Evolutionary conservation across 2,329 filamentous ascomycete species (phyloP).

Genomic region (Sclerotinia glacialis): DNA sequence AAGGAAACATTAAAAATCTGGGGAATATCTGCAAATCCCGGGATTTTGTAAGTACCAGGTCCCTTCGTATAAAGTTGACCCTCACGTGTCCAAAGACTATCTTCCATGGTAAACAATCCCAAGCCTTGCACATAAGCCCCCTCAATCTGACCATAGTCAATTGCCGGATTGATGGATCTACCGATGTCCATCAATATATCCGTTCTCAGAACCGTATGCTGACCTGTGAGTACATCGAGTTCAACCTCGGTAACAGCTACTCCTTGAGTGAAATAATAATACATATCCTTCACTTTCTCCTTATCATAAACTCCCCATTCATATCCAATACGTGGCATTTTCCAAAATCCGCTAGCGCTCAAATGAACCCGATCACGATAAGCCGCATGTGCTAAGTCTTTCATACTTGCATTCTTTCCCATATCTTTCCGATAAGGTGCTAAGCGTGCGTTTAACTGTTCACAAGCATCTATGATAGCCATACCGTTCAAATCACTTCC

Average conservation of each 20-base stretch:
- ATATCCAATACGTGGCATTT: conserved; percentile 93
- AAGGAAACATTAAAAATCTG: conserved; percentile 54
- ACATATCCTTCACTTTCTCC: conserved; percentile 63
- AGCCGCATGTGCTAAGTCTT: conserved; percentile 80
- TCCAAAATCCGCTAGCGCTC: conserved; percentile 91
- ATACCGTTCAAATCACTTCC: conserved; percentile 96
- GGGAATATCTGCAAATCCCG: conserved; percentile 82
- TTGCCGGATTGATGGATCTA: conserved; percentile 63
- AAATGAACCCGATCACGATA: conserved; percentile 95
- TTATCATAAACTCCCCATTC: conserved; percentile 84
- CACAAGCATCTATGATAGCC: conserved; percentile 86
- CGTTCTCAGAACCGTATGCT: conserved; percentile 84
- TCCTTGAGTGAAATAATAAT: conserved; percentile 95
- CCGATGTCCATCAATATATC: conserved; percentile 98
- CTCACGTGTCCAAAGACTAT: conserved; percentile 61
- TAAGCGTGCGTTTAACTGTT: conserved; percentile 81
- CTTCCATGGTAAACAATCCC: conserved; percentile 76
- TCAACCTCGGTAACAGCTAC: conserved; percentile 90
- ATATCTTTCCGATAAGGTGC: conserved; percentile 80
- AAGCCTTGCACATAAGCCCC: conserved; percentile 79
- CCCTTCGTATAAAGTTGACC: conserved; percentile 64
- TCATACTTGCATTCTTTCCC: conserved; percentile 74
- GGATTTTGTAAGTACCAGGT: conserved; percentile 78
- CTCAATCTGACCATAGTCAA: conserved; percentile 82
- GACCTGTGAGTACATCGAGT: conserved; percentile 87